Evolutionary conservation across 345 rosid species (phyloP).

Genomic region (Conringia planisiliqua): DNA sequence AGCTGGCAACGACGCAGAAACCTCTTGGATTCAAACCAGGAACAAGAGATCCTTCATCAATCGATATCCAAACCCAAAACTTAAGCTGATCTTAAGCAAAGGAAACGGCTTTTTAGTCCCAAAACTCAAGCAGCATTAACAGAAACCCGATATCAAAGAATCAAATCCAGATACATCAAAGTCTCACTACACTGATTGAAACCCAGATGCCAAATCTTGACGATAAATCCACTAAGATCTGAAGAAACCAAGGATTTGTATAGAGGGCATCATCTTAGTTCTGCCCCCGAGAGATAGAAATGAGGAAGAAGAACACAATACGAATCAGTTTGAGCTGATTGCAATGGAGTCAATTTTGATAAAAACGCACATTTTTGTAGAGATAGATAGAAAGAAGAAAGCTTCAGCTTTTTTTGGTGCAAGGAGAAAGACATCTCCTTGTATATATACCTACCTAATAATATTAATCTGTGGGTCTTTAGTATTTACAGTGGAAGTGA

Average conservation of each 20-base stretch:
- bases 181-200: background rate
- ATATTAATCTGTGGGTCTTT: too few relatives aligned
- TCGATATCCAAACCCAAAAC: background rate
- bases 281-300: too few relatives aligned
- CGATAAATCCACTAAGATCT: background rate
- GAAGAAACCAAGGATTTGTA: background rate
- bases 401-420: background rate
- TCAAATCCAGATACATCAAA: background rate
- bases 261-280: too few relatives aligned
- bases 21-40: background rate
- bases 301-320: background rate
- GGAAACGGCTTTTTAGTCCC: background rate
- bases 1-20: background rate
- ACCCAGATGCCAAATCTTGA: background rate
- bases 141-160: background rate
- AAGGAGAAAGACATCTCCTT: background rate
- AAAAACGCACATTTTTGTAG: background rate
- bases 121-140: too few relatives aligned
- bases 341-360: background rate
- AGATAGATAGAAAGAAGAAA: background rate
- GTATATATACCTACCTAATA: background rate
- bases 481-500: background rate
- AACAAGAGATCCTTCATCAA: background rate
- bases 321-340: background rate
- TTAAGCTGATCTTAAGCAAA: background rate